phyloP scores from a whole-genome alignment of 129 eudicot species.

The Flaveria trinervia region DNA sequence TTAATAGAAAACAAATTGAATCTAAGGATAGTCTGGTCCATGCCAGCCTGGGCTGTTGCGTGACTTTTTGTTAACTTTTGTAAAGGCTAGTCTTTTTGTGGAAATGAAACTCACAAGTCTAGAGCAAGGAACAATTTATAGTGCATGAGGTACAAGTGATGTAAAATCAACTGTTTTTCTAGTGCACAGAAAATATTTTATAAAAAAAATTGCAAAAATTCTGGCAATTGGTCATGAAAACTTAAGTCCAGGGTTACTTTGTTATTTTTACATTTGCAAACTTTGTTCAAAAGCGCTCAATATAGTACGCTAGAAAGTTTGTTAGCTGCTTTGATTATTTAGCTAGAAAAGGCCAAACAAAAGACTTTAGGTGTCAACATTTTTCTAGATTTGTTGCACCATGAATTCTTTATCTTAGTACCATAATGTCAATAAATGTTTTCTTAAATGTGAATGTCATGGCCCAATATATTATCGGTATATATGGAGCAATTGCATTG shows the following conservation, averaged over 20 bases:
- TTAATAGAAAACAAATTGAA: neutral
- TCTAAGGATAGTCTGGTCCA: neutral
- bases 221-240: neutral
- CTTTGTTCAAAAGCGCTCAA: neutral
- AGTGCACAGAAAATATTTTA: neutral
- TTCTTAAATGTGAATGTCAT: neutral
- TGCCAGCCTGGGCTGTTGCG: slow-evolving; percentile 14
- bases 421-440: slow-evolving; percentile 1
- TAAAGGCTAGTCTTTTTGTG: neutral
- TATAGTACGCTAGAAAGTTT: neutral
- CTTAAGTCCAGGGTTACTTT: neutral
- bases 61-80: neutral
- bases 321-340: neutral
- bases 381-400: neutral
- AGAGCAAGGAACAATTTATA: slow-evolving; percentile 1
- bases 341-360: neutral
- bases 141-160: slow-evolving; percentile 7
- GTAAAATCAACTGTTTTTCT: neutral
- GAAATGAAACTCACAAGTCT: neutral
- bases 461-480: neutral
- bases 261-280: neutral
- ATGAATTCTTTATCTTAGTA: slow-evolving; percentile 1
- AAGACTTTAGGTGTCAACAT: neutral
- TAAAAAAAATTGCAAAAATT: neutral
- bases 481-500: slow-evolving; percentile 11